phyloP scores from a whole-genome alignment of 1,139 yeast species.

The Nakaseomyces nivariensis region DNA sequence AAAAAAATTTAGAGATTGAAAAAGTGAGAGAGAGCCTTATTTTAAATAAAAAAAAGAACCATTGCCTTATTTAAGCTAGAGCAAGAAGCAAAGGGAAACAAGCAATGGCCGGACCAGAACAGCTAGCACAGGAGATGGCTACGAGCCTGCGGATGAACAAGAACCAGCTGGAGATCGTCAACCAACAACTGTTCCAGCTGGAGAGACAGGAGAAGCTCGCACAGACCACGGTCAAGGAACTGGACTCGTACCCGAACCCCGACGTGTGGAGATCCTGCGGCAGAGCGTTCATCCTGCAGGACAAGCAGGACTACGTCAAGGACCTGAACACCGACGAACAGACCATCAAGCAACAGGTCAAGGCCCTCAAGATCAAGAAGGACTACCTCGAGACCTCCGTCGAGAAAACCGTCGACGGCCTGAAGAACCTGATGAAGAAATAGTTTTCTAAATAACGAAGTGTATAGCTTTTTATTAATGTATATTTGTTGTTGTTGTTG shows the following conservation, averaged over 20 bases:
- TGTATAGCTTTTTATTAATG: neutral
- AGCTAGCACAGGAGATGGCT: slow-evolving; percentile 47
- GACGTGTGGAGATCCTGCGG: slow-evolving; percentile 82
- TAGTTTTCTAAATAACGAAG: neutral
- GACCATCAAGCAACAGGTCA: slow-evolving; percentile 47
- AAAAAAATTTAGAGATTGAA: too few species aligned
- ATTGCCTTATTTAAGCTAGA: too few species aligned
- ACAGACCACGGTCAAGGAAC: slow-evolving; percentile 45
- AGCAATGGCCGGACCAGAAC: slow-evolving; percentile 3
- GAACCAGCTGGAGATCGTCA: slow-evolving; percentile 56
- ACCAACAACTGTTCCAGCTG: slow-evolving; percentile 47
- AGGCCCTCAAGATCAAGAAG: slow-evolving; percentile 57
- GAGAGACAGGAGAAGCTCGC: slow-evolving; percentile 51
- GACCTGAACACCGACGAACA: slow-evolving; percentile 44
- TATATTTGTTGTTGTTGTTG: neutral
- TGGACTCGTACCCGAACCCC: slow-evolving; percentile 36
- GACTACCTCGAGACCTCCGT: slow-evolving; percentile 67
- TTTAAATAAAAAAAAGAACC: too few species aligned
- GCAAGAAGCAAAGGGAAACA: neutral
- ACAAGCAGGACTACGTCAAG: slow-evolving; percentile 39
- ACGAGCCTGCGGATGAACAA: slow-evolving; percentile 46
- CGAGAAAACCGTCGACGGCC: slow-evolving; percentile 58
- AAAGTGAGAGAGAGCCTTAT: too few species aligned
- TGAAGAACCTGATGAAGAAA: slow-evolving; percentile 28
- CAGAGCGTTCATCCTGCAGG: slow-evolving; percentile 47